Evolutionary conservation across 169 alveolate genomes (phyloP).

Genomic region (Plasmodium ovale): DNA sequence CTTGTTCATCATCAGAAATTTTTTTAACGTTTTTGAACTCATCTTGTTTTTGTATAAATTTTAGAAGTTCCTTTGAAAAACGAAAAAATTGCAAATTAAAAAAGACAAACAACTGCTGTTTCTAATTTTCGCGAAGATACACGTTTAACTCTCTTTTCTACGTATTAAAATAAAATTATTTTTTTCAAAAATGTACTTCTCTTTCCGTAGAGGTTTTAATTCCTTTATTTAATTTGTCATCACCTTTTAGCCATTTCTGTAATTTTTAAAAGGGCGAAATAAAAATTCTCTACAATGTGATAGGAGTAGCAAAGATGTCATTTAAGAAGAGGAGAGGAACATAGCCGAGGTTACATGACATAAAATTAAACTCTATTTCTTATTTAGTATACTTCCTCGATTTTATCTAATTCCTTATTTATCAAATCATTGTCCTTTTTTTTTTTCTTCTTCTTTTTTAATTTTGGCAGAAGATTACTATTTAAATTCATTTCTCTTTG

Average conservation of each 20-base stretch:
- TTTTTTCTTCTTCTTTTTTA: constrained; percentile 48
- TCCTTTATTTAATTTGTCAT: constrained; percentile 16
- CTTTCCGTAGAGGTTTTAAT: constrained; percentile 11
- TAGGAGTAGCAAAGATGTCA: not conserved
- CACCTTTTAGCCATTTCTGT: constrained; percentile 40
- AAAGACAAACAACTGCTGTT: no score
- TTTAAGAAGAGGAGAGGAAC: not conserved
- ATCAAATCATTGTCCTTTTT: constrained; percentile 55
- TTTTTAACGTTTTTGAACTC: constrained; percentile 63
- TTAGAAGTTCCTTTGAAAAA: constrained; percentile 59
- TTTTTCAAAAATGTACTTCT: constrained; percentile 41
- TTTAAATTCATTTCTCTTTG: constrained; percentile 25
- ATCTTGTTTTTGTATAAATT: constrained; percentile 65
- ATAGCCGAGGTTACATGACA: not conserved
- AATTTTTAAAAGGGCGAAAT: not conserved
- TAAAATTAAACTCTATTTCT: no score
- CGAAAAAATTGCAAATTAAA: no score
- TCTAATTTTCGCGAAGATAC: not conserved
- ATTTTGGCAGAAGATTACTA: constrained; percentile 41
- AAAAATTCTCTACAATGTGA: not conserved
- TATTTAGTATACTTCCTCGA: constrained; percentile 42
- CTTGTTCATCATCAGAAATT: constrained; percentile 13
- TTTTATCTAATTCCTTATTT: constrained; percentile 37
- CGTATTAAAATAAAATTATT: no score
- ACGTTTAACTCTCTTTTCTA: not conserved